Base-by-base conservation (phyloP, 176 grass and related monocot genomes). In the Neostapfia colusana region DNA sequence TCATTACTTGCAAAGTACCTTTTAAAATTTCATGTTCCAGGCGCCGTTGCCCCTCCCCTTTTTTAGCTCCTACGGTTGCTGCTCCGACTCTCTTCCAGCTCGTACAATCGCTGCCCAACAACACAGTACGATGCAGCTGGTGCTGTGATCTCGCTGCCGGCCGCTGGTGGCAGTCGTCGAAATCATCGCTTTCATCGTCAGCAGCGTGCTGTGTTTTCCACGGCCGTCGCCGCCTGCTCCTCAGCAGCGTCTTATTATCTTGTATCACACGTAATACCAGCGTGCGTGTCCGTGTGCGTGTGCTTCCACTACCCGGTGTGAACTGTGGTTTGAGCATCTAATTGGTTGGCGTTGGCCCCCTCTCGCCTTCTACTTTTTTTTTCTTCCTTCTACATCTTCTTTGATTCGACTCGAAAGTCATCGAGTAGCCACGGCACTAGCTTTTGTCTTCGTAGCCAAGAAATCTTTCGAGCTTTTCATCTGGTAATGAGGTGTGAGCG, bases 81-180 rank as follows among this genome's bases (percentile, higher is more conserved):
- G 26, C 69, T 40, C 40, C 24, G 43, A 70, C 77, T 77, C 43
- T 34, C 65, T 28, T 77, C 74, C 44, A n/a, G n/a, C n/a, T n/a
- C n/a, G n/a, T n/a, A n/a, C n/a, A n/a, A n/a, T n/a, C n/a, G n/a
- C n/a, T n/a, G n/a, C n/a, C n/a, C n/a, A n/a, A n/a, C n/a, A n/a
- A n/a, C n/a, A n/a, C n/a, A n/a, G n/a, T n/a, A n/a, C n/a, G n/a
- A n/a, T n/a, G n/a, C n/a, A n/a, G n/a, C n/a, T n/a, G n/a, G n/a
- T n/a, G n/a, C n/a, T n/a, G n/a, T n/a, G n/a, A n/a, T n/a, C n/a
- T n/a, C n/a, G n/a, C n/a, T n/a, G n/a, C n/a, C n/a, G n/a, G n/a
- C n/a, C n/a, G n/a, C n/a, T n/a, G n/a, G n/a, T n/a, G n/a, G n/a
- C n/a, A n/a, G n/a, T n/a, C n/a, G n/a, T n/a, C n/a, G n/a, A n/a